Base-by-base conservation (phyloP, 1,284 basidiomycete genomes). In the Apiotrichum gamsii region DNA sequence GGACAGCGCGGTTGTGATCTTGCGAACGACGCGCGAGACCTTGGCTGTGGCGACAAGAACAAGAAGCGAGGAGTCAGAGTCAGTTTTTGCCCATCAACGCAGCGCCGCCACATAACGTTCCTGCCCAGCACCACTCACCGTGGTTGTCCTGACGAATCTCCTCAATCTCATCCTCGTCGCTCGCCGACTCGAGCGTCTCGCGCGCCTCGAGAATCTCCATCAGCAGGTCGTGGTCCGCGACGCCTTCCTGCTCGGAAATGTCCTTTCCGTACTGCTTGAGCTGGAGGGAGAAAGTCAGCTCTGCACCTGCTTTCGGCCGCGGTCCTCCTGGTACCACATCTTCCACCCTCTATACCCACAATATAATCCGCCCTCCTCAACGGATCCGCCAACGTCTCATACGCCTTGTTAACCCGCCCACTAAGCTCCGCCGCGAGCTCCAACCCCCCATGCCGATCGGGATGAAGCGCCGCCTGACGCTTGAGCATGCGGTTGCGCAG, bases 191-290 rank as follows among this genome's bases (percentile, higher is more conserved):
- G 21, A 96, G 77, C 34, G 77, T 76, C 70, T 94, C 90, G 37
- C 87, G 73, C n/a, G 77, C 78, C 58, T 89, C 84, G 79, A 95
- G 83, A 36, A 94, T 80, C 58, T 87, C 81, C 67, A 78, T 77
- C 50, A 95, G 77, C 39, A 95, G 79, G 39, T 75, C 78, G 28
- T 80, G 73, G 64, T 94, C 86, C 8, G 84, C 80, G 23, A 86
- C 67, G 43, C 82, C 79, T 57, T 95, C 90, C n/a, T 74, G 75
- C 70, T 94, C 90, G 3, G 75, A 75, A 24, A 83, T 75, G 9
- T 76, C 76, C 29, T 80, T 56, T 8, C 82, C 81, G 56, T 87
- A 79, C 43, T 76, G 75, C 23, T 77, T 72, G 13, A 94, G 76
- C 72, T 74, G 53, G 11, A 5, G 31, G 28, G 24, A 8, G n/a